Evolutionary conservation across 2,329 filamentous ascomycete species (phyloP).

Genomic region (Epichloe festucae): DNA sequence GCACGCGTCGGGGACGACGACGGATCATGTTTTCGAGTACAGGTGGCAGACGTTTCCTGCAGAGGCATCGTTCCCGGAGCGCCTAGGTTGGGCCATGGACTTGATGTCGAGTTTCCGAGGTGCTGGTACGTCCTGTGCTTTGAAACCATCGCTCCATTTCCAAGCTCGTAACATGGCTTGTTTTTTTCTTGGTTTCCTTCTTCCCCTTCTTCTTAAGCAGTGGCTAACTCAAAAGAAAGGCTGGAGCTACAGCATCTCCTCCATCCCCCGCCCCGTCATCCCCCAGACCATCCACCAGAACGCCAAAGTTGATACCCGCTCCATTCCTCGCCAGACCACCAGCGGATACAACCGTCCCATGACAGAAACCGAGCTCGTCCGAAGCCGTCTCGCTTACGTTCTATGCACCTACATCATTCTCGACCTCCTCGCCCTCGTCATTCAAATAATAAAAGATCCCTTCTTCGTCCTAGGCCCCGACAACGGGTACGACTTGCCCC

Average conservation of each 20-base stretch:
- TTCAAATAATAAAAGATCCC: constrained; percentile 59
- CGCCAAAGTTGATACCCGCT: constrained; percentile 26
- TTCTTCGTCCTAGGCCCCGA: constrained; percentile 53
- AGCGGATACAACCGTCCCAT: constrained; percentile 33
- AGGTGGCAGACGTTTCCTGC: constrained; percentile 49
- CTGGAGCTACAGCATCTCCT: constrained; percentile 44
- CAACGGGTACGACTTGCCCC: constrained; percentile 24
- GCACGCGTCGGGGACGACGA: background rate
- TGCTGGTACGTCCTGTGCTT: constrained; percentile 28
- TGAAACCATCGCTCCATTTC: background rate
- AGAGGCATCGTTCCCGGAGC: constrained; percentile 31
- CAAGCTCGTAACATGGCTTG: too few relatives aligned
- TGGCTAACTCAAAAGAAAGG: constrained; percentile 16
- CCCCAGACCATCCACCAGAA: constrained; percentile 17
- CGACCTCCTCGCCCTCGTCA: constrained; percentile 54
- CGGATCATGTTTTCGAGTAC: constrained; percentile 30
- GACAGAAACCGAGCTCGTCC: constrained; percentile 32
- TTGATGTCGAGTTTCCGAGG: constrained; percentile 42
- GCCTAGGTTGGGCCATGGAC: constrained; percentile 43
- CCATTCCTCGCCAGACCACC: constrained; percentile 27
- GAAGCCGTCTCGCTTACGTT: constrained; percentile 31
- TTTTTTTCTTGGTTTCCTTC: background rate
- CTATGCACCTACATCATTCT: constrained; percentile 50
- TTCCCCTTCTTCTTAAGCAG: background rate
- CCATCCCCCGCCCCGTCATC: constrained; percentile 33